These are phyloP conservation scores for Mrakiaceae sp. DNA, from an alignment of 1,284 basidiomycete genomes.

Conservation along the genomic window DNA sequence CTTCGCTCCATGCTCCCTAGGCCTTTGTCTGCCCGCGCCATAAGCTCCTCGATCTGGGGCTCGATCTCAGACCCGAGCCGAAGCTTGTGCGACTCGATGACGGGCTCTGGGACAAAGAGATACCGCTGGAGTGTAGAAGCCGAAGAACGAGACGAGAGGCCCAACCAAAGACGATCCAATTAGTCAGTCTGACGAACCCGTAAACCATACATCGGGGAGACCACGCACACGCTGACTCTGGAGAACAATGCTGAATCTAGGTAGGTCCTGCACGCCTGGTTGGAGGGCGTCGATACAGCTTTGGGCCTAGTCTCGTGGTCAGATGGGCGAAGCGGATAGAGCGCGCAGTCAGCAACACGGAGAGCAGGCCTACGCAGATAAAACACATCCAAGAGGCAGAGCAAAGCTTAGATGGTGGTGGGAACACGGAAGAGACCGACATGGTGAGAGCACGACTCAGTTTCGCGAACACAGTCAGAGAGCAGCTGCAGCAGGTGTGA, in stretches of 20 bases:
- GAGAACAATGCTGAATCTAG: constrained; percentile 4
- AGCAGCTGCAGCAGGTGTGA: background rate
- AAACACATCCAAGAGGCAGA: too few species aligned
- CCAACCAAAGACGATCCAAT: background rate
- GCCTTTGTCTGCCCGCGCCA: constrained; percentile 6
- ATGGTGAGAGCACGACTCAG: constrained; percentile 5
- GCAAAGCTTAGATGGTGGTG: background rate
- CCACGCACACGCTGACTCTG: constrained; percentile 11
- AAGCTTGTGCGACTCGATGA: constrained; percentile 11
- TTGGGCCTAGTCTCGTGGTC: background rate
- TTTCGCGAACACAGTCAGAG: constrained; percentile 9
- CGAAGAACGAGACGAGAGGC: background rate
- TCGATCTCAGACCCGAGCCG: constrained; percentile 11
- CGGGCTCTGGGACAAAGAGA: constrained; percentile 14
- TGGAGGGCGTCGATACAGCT: constrained; percentile 7
- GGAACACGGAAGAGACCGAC: background rate
- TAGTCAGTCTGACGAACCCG: background rate
- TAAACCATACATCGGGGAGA: background rate
- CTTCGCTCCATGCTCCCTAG: constrained; percentile 5
- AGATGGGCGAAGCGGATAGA: background rate
- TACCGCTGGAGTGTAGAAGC: background rate
- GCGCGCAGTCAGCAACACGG: background rate
- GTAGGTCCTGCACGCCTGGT: constrained; percentile 11
- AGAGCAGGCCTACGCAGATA: background rate
- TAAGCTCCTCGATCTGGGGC: constrained; percentile 16